Conservation (phyloP, 176 grass and related monocot genomes). For the Zoysia japonica region DNA sequence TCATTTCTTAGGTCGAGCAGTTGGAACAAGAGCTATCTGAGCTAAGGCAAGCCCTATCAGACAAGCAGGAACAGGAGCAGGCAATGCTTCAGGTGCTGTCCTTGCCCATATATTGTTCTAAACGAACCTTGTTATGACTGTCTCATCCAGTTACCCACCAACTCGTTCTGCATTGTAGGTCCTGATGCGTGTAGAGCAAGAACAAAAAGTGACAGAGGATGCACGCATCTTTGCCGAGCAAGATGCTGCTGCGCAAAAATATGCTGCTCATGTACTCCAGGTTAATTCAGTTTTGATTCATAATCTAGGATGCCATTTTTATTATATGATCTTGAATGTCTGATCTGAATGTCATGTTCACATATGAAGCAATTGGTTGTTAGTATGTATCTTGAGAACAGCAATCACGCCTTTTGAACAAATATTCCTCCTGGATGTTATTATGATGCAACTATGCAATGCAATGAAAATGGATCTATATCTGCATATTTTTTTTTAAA, state of each 20-base stretch:
- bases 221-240: constrained; percentile 89
- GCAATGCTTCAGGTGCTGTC: constrained; percentile 91
- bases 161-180: constrained; percentile 54
- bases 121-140: constrained; percentile 23
- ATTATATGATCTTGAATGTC: background rate
- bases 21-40: constrained; percentile 80
- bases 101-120: constrained; percentile 13
- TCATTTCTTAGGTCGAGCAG: constrained; percentile 76
- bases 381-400: constrained; percentile 13
- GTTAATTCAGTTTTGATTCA: constrained; percentile 56
- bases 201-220: constrained; percentile 95
- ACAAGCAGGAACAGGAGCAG: constrained; percentile 98
- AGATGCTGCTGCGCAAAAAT: constrained; percentile 87
- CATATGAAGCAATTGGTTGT: constrained; percentile 2
- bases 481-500: background rate
- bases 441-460: background rate
- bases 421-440: constrained; percentile 5
- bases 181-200: constrained; percentile 97
- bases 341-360: constrained; percentile 14
- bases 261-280: constrained; percentile 83
- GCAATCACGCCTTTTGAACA: background rate
- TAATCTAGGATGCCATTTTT: constrained; percentile 8
- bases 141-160: background rate
- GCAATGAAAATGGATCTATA: background rate
- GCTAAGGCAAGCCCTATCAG: constrained; percentile 77